Percentiles rank a stretch among this genome's conserved stretches.
phyloP scores from a whole-genome alignment of 2,329 filamentous ascomycete species.

The Sporothrix inflata region DNA sequence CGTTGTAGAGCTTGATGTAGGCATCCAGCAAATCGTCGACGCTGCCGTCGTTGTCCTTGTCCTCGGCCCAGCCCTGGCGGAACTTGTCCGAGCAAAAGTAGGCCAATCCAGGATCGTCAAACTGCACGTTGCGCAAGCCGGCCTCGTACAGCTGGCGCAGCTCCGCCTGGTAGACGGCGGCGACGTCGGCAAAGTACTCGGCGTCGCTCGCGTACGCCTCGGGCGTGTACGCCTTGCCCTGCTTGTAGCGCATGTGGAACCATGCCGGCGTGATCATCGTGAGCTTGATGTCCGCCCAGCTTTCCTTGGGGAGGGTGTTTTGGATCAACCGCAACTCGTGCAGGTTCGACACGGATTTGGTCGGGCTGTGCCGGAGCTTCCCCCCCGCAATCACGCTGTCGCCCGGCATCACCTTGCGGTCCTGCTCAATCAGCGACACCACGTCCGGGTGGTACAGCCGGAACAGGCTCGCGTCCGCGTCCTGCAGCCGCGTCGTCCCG shows the following conservation, averaged over 20 bases:
- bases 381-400: conserved; percentile 57
- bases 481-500: conserved; percentile 52
- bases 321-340: conserved; percentile 57
- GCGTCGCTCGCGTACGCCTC: conserved; percentile 52
- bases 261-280: conserved; percentile 65
- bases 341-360: conserved; percentile 51
- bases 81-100: conserved; percentile 72
- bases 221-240: conserved; percentile 54
- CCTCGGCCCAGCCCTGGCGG: conserved; percentile 66
- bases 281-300: conserved; percentile 61
- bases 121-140: conserved; percentile 58
- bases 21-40: conserved; percentile 68
- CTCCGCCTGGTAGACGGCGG: conserved; percentile 54
- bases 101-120: conserved; percentile 64
- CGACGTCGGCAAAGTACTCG: conserved; percentile 56
- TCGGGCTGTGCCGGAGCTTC: conserved; percentile 51
- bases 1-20: conserved; percentile 75
- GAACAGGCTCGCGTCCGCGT: conserved; percentile 51
- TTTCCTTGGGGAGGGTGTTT: conserved; percentile 54
- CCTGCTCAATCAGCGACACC: conserved; percentile 56
- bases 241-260: conserved; percentile 60
- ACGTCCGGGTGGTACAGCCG: conserved; percentile 60
- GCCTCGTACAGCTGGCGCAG: conserved; percentile 53
- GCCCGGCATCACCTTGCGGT: conserved; percentile 59
- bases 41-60: conserved; percentile 59